Conservation (phyloP, 768 basidiomycete species). For the Gyrodon lividus region DNA sequence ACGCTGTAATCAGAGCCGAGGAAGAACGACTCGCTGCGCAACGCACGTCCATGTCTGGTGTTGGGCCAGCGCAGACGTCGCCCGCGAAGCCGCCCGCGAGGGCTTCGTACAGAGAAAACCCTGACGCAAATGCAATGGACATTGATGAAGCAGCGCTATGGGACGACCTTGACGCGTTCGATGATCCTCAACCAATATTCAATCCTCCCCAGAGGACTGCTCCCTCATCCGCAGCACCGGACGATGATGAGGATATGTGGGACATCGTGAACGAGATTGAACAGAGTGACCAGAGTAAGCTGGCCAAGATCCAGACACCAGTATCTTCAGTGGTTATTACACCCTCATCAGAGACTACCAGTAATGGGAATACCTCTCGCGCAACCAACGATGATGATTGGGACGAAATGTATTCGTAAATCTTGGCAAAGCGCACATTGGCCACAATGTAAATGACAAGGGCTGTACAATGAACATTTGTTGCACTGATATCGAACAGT, state of each 20-base stretch:
- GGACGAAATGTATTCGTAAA: constrained; percentile 64
- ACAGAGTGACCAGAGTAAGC: constrained; percentile 15
- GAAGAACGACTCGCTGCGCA: constrained; percentile 33
- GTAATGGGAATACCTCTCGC: constrained; percentile 12
- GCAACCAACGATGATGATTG: constrained; percentile 50
- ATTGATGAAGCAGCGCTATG: constrained; percentile 43
- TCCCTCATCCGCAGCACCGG: constrained; percentile 4
- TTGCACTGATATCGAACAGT: too few species aligned
- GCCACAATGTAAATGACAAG: neutral
- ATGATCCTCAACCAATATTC: constrained; percentile 5
- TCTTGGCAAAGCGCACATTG: neutral
- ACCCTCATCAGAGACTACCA: constrained; percentile 10
- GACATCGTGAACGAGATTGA: constrained; percentile 61
- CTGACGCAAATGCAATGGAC: constrained; percentile 18
- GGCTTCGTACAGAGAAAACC: constrained; percentile 4
- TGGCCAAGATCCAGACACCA: constrained; percentile 16
- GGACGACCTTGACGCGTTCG: constrained; percentile 24
- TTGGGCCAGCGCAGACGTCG: neutral
- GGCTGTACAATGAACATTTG: too few species aligned
- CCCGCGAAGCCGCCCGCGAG: constrained; percentile 6
- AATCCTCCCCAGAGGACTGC: constrained; percentile 6
- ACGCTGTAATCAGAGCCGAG: constrained; percentile 49
- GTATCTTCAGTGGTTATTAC: constrained; percentile 22
- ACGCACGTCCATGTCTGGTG: constrained; percentile 12
- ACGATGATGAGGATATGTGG: constrained; percentile 73